phyloP scores from a whole-genome alignment of 2,329 filamentous ascomycete genomes.

The Cladosporium halotolerans region DNA sequence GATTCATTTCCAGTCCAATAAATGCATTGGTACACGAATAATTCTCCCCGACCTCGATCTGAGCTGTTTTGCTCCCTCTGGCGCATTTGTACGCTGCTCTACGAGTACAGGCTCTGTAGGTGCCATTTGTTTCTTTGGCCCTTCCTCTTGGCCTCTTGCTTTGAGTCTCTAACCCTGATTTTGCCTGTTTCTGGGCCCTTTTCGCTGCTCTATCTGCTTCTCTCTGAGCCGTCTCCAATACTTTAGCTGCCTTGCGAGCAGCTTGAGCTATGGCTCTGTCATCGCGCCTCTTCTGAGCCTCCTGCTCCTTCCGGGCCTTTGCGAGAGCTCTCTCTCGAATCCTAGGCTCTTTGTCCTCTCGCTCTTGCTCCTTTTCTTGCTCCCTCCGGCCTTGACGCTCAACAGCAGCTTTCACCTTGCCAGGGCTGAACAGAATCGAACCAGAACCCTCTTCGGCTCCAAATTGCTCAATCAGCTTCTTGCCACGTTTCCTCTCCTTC shows the following conservation, averaged over 20 bases:
- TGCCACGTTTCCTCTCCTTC: constrained; percentile 2
- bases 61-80: no score
- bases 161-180: neutral
- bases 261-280: neutral
- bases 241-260: neutral
- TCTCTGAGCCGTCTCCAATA: neutral
- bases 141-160: neutral
- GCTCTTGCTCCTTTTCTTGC: neutral
- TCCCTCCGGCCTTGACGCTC: neutral
- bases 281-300: constrained; percentile 1
- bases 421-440: neutral
- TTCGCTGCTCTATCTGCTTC: neutral
- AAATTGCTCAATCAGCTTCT: neutral
- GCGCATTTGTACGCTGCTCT: no score
- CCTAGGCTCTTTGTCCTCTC: neutral
- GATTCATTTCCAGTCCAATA: constrained; percentile 17
- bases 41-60: no score
- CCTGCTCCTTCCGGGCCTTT: neutral
- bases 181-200: neutral
- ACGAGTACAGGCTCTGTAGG: neutral
- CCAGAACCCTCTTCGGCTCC: neutral
- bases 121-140: neutral
- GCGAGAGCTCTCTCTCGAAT: neutral
- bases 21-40: no score
- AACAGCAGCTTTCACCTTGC: neutral